Evolutionary conservation across 2,329 filamentous ascomycete genomes (phyloP).

Genomic region (Fusarium sp.): DNA sequence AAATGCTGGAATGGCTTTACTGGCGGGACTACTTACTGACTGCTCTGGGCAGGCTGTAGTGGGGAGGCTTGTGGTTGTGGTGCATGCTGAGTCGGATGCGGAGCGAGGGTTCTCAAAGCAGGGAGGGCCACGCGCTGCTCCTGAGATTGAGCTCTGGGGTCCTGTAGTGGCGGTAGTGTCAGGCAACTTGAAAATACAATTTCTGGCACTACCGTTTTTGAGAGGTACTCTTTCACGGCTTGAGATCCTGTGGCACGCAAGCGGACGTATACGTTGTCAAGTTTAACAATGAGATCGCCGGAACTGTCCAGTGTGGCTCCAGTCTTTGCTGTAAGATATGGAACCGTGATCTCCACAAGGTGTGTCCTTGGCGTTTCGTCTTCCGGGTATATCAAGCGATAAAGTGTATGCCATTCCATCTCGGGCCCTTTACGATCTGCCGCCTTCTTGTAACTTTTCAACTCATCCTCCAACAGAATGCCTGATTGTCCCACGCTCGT

Average conservation of each 20-base stretch:
- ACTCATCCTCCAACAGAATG: neutral
- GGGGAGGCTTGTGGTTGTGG: neutral
- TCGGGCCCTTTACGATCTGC: fast-evolving
- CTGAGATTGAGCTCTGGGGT: no score
- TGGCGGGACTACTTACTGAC: no score
- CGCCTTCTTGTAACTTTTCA: fast-evolving
- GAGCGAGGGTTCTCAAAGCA: no score
- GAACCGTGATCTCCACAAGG: neutral
- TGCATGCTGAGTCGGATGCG: neutral
- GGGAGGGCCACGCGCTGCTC: no score
- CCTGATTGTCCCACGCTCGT: neutral
- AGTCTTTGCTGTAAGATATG: neutral
- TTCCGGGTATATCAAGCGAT: fast-evolving
- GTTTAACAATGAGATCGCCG: fast-evolving
- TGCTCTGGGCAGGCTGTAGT: no score
- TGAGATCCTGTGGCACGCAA: no score
- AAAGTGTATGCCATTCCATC: neutral
- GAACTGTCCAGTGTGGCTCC: fast-evolving
- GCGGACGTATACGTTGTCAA: neutral
- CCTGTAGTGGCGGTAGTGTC: no score
- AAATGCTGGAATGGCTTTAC: no score
- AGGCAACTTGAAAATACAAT: no score
- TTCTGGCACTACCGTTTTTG: no score
- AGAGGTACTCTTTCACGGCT: no score
- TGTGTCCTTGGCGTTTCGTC: neutral